Base-by-base conservation (phyloP, 208 protist genomes). In the Phytomonas francai region DNA sequence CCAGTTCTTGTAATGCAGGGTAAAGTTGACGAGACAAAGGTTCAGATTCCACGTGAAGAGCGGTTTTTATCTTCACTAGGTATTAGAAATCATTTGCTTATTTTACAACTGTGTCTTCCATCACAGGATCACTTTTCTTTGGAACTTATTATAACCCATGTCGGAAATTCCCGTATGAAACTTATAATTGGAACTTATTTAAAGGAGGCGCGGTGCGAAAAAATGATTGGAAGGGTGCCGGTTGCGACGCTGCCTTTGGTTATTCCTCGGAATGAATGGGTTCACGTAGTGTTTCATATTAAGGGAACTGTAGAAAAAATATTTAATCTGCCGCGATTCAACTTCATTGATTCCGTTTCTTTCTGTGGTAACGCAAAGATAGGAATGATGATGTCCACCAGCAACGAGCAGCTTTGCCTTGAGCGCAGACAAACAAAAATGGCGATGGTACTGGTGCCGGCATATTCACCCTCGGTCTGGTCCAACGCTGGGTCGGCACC, bases 231-330 rank as follows among this genome's bases (percentile, higher is more conserved):
- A 31, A 79, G 80, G 6, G 58, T 87, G n/a, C 63, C 78, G 59
- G 34, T 70, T 27, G 77, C 76, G 31, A 83, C 77, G 60, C 70
- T 94, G 29, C 89, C 85, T 0, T 74, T 94, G 3, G 80, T 94
- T 39, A 84, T 94, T 33, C 89, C 89, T 14, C 72, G 86, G 1
- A 87, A 79, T 70, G 73, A 81, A 45, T 94, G 89, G 87, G 87
- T 94, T n/a, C 89, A 94, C 66, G 83, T 92, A 11, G 79, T 94
- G 0, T 85, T 94, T 72, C 85, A 94, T 67, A 30, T 94, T 16
- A 74, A 74, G 14, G 89, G 89, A 25, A 94, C 92, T 19, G 65
- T 88, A 34, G 73, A 70, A 5, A 68, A 84, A 34, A 69, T 94
- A 22, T 87, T 94, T 58, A 56, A 77, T 39, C 72, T 91, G 22